These are phyloP conservation scores for Danielozyma ontarioensis DNA, from an alignment of 805 yeast genomes.

Conservation along the genomic window DNA sequence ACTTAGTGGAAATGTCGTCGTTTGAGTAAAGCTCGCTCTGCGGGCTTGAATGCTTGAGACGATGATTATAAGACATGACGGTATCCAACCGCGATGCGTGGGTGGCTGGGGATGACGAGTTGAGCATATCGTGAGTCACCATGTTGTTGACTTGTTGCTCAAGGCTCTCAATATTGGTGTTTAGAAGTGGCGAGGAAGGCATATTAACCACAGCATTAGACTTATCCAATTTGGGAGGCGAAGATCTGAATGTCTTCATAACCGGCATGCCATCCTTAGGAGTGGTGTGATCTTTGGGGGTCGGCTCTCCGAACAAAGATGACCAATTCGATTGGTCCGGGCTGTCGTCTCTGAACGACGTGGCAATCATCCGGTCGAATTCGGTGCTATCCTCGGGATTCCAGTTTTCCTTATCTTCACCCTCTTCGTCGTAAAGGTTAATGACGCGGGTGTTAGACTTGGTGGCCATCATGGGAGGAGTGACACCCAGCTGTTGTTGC, in stretches of 20 bases:
- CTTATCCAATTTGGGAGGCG: slow-evolving; percentile 15
- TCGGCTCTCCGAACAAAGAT: slow-evolving; percentile 37
- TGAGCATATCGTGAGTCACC: slow-evolving; percentile 1
- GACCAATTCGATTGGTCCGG: slow-evolving; percentile 32
- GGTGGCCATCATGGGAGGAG: slow-evolving; percentile 50
- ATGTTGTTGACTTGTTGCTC: slow-evolving; percentile 17
- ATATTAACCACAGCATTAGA: slow-evolving; percentile 24
- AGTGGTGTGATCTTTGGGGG: slow-evolving; percentile 31
- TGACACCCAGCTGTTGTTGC: slow-evolving; percentile 25
- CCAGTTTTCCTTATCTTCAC: slow-evolving; percentile 22
- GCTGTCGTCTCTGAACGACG: slow-evolving; percentile 15
- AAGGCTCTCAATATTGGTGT: slow-evolving; percentile 9
- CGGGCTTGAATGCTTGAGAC: not conserved
- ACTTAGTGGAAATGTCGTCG: too few species aligned
- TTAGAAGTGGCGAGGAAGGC: slow-evolving; percentile 38
- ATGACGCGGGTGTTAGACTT: slow-evolving; percentile 51
- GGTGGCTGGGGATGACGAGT: not conserved
- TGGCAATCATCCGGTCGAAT: slow-evolving; percentile 20
- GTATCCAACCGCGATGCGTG: not conserved
- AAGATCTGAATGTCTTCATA: slow-evolving; percentile 24
- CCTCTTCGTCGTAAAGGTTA: slow-evolving; percentile 40
- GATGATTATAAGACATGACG: not conserved
- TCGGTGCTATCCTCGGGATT: slow-evolving; percentile 14
- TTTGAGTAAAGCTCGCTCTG: too few species aligned
- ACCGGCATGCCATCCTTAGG: slow-evolving; percentile 23